Evolutionary conservation across 1,284 basidiomycete genomes (phyloP), one percentile per base, ranked within the genome.

Genomic region (Trichosporon inkin): DNA sequence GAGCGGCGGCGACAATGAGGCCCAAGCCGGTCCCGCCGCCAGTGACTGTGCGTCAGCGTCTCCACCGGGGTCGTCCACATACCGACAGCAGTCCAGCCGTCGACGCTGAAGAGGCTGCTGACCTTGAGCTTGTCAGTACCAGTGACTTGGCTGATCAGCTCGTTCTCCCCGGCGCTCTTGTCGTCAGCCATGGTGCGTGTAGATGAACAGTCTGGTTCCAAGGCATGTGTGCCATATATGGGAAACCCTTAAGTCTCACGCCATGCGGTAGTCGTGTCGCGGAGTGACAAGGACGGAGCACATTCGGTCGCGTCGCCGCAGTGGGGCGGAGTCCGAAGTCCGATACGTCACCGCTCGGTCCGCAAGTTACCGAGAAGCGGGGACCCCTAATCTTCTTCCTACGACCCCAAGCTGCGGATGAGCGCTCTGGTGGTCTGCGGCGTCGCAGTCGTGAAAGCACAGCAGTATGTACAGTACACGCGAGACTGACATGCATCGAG

Each of bases 21-120:
- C 71, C 71, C 8, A 72, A 62, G 28, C 73, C 73, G 2, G 71
- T 73, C 16, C 71, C 73, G 35, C 71, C 71, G 40, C 71, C 72
- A 4, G 72, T 71, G 7, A 73, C 68, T 49, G 22, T 14, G 14
- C 5, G 14, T 49, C 56, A 67, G 56, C 35, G 22, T 17, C 40
- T n/a, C 32, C 4, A 2, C 36, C 6, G 17, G 6, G 32, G 39
- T 24, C n/a, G 10, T 10, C 8, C 5, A 63, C 65, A 55, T 35
- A 67, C 68, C 67, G 40, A 70, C 63, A 19, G 55, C 54, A 20
- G 69, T 68, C 66, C 68, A 69, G n/a, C 67, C 68, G 6, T 58
- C 44, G 54, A 71, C 61, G 60, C 66, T 56, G 67, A 67, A 71
- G 3, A 71, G 63, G 13, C 59, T 57, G 16, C 57, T 19, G 41